Base-by-base conservation (phyloP, 176 grass and related monocot genomes). In the Oryza australiensis region DNA sequence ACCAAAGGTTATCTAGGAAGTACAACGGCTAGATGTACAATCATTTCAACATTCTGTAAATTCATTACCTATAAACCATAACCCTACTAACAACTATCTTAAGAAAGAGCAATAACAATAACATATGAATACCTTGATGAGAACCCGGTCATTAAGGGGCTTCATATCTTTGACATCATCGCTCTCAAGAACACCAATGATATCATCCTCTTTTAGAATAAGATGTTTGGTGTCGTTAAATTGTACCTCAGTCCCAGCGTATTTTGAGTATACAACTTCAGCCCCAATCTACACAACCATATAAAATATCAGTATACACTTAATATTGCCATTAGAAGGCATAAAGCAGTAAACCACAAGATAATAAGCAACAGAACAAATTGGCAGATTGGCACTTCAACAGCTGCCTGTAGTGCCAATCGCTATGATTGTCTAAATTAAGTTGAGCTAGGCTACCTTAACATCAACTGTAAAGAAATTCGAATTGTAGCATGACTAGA, bases 141-240 rank as follows among this genome's bases (percentile, higher is more conserved):
- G 88, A 87, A 96, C 80, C 20, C 88, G 83, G 8, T 96, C 88
- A 60, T 78, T 89, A 30, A 97, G 86, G 48, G 94, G 94, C 74
- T 94, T 94, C 76, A 97, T 76, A 62, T 97, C 94, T 83, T 97
- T 92, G 68, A 76, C 86, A 48, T 94, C 92, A 59, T 94, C 90
- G 0, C 78, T 88, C 46, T 94, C 88, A 9, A 97, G 92, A 80
- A 94, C 74, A 75, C 94, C 92, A 0, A 97, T 87, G 75, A 97
- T 86, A 62, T 97, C 94, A 43, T 97, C 94, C 71, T 97, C 94
- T 77, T 94, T 94, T 75, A 97, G 62, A 28, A 97, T 89, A 53
- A 97, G 90, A 90, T 97, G 92, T 30, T 87, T 97, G 2, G 73
- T 34, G 13, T 89, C 88, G 9, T 94, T 89, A 65, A 92, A 94